Percentiles rank a stretch among this genome's conserved stretches.
phyloP scores from a whole-genome alignment of 2,329 filamentous ascomycete species.

The Metarhizium rileyi region DNA sequence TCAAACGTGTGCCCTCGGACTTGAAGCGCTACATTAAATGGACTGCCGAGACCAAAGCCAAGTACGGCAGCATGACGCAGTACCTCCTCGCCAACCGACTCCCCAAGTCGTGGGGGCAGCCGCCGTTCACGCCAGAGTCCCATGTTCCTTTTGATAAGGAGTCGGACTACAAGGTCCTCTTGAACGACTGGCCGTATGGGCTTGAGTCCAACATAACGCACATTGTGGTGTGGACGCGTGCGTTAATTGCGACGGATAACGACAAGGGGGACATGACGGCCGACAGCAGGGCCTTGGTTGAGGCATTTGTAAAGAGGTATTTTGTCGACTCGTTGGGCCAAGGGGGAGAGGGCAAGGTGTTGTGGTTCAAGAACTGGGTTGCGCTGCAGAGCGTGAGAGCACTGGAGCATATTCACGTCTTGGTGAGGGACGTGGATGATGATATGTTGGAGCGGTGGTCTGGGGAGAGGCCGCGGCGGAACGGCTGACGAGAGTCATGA shows the following conservation, averaged over 20 bases:
- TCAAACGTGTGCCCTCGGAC: slow-evolving; percentile 74
- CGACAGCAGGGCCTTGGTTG: slow-evolving; percentile 53
- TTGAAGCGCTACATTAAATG: slow-evolving; percentile 71
- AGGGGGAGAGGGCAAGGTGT: slow-evolving; percentile 39
- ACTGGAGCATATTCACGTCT: slow-evolving; percentile 82
- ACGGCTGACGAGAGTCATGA: slow-evolving; percentile 2
- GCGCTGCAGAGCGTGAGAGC: slow-evolving; percentile 78
- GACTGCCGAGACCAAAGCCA: slow-evolving; percentile 56
- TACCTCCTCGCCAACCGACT: slow-evolving; percentile 69
- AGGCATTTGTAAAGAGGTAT: slow-evolving; percentile 57
- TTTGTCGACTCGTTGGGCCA: slow-evolving; percentile 53
- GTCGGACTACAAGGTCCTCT: slow-evolving; percentile 58
- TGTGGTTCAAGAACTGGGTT: slow-evolving; percentile 96
- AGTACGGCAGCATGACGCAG: slow-evolving; percentile 71
- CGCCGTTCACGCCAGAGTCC: slow-evolving; percentile 45
- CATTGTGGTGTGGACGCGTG: slow-evolving; percentile 87
- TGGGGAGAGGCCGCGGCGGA: slow-evolving; percentile 30
- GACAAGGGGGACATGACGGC: slow-evolving; percentile 63
- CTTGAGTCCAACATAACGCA: slow-evolving; percentile 59
- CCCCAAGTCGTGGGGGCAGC: slow-evolving; percentile 52
- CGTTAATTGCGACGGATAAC: slow-evolving; percentile 62
- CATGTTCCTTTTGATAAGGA: slow-evolving; percentile 40
- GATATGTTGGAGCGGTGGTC: slow-evolving; percentile 46
- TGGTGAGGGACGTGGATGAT: slow-evolving; percentile 46
- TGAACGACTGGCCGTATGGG: slow-evolving; percentile 94